Evolutionary conservation across 306 rosid genomes (phyloP).

Genomic region (Pyrus communis): DNA sequence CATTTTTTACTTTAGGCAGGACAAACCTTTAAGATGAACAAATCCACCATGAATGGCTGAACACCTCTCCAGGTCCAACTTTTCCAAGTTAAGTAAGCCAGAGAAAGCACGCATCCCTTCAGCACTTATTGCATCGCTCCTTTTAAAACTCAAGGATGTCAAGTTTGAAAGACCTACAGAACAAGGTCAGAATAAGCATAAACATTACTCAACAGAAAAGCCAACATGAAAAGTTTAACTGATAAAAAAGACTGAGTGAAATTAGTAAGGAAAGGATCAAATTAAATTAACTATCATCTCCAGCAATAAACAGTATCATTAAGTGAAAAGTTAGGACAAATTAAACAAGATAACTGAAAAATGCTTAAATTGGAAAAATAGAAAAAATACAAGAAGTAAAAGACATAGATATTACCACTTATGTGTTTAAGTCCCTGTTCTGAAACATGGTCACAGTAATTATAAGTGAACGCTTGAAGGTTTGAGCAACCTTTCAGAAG

Average conservation of each 20-base stretch:
- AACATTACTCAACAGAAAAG: conserved; percentile 6
- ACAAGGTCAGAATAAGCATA: conserved; percentile 12
- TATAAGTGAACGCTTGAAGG: conserved; percentile 45
- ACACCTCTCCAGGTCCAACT: conserved; percentile 69
- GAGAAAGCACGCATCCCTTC: conserved; percentile 64
- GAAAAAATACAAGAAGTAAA: not conserved
- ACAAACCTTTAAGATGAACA: conserved; percentile 62
- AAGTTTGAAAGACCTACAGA: conserved; percentile 47
- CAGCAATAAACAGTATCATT: not conserved
- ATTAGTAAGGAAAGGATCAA: not conserved
- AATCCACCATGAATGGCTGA: conserved; percentile 60
- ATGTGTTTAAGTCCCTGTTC: conserved; percentile 52
- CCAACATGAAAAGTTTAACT: not conserved
- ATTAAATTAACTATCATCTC: not conserved
- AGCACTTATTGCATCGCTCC: conserved; percentile 42
- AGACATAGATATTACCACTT: conserved; percentile 34
- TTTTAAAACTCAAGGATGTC: conserved; percentile 55
- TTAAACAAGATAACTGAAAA: not conserved
- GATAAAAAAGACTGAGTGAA: not conserved
- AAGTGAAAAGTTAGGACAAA: not conserved
- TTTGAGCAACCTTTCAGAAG: conserved; percentile 45
- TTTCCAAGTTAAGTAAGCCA: conserved; percentile 52
- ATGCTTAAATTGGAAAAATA: not conserved
- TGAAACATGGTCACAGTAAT: conserved; percentile 52
- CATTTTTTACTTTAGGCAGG: not conserved